These are phyloP conservation scores for Fusarium annulatum DNA, from an alignment of 2,329 filamentous ascomycete genomes.

Conservation along the genomic window DNA sequence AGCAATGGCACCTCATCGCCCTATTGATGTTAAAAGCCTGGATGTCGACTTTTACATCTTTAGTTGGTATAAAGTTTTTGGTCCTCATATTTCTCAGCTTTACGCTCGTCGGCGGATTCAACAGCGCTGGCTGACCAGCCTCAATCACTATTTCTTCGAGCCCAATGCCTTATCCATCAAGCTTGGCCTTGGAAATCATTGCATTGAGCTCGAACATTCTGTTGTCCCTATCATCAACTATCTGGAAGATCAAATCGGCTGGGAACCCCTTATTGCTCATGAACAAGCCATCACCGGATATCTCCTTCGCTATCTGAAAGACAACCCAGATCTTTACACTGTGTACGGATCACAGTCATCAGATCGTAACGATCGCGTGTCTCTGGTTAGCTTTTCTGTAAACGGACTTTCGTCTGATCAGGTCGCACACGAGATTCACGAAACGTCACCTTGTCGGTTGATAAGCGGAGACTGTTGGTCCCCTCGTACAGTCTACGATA, in stretches of 20 bases:
- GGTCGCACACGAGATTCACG: constrained; percentile 1
- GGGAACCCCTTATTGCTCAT: not conserved
- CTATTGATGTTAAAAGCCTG: constrained; percentile 74
- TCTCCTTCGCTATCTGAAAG: not conserved
- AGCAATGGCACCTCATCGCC: constrained; percentile 78
- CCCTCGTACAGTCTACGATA: constrained; percentile 9
- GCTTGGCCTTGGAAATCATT: too few species aligned
- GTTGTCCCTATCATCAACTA: constrained; percentile 1
- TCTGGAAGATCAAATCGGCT: not conserved
- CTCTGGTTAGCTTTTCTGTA: not conserved
- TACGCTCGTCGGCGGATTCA: not conserved
- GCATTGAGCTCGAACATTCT: not conserved
- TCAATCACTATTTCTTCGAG: not conserved
- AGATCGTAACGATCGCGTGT: not conserved
- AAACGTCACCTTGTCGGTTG: not conserved
- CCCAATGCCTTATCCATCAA: too few species aligned
- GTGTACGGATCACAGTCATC: not conserved
- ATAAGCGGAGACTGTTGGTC: not conserved
- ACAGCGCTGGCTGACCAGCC: not conserved
- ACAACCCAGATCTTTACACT: not conserved
- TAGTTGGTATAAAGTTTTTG: constrained; percentile 86
- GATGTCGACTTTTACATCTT: constrained; percentile 82
- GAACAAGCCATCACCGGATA: not conserved
- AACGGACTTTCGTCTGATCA: not conserved
- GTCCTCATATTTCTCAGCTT: constrained; percentile 64